These are phyloP conservation scores for Allantophomopsis cytisporea DNA, from an alignment of 2,329 filamentous ascomycete genomes.

Conservation along the genomic window DNA sequence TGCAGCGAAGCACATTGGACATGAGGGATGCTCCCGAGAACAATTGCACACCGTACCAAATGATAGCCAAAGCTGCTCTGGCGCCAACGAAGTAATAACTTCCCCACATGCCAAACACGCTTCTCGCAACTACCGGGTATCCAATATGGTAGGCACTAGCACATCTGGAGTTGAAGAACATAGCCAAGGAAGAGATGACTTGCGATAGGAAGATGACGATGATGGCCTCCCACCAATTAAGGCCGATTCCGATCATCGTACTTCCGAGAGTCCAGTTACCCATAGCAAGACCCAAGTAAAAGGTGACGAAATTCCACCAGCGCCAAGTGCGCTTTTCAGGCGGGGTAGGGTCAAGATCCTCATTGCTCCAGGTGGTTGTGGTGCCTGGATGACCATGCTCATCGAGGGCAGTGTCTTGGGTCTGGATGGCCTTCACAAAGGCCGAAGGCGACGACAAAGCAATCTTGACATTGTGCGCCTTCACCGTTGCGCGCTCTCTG, in stretches of 20 bases:
- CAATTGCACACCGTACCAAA: constrained; percentile 51
- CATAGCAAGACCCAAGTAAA: constrained; percentile 24
- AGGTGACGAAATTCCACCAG: constrained; percentile 25
- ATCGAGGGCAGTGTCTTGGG: constrained; percentile 7
- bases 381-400: constrained; percentile 9
- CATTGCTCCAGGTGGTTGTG: constrained; percentile 11
- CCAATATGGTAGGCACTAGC: constrained; percentile 27
- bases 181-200: constrained; percentile 25
- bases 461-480: not conserved
- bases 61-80: constrained; percentile 28
- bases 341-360: constrained; percentile 23
- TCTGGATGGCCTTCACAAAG: constrained; percentile 1
- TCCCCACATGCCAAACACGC: constrained; percentile 30
- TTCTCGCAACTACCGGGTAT: constrained; percentile 20
- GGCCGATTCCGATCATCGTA: constrained; percentile 25
- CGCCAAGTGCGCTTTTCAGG: constrained; percentile 23
- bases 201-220: constrained; percentile 28
- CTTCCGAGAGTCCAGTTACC: constrained; percentile 28
- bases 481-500: not conserved
- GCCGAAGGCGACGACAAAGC: constrained; percentile 1
- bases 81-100: constrained; percentile 25
- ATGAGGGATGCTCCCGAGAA: constrained; percentile 34
- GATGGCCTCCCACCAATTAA: constrained; percentile 30
- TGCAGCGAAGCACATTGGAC: constrained; percentile 27
- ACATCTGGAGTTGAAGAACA: constrained; percentile 28